phyloP scores from a whole-genome alignment of 2,329 filamentous ascomycete species.

The Penicillium sp. region DNA sequence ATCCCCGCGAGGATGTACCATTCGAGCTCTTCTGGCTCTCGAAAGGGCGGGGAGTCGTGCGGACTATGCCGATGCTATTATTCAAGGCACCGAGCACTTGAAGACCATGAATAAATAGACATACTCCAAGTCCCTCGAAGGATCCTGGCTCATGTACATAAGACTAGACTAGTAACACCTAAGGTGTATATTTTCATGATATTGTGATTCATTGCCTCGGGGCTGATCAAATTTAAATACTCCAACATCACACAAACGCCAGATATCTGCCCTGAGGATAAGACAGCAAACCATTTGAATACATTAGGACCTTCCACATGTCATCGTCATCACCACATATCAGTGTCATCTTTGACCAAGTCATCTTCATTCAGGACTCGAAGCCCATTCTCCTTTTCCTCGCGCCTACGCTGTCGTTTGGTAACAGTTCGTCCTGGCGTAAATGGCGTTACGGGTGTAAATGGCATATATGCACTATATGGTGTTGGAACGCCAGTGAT shows the following conservation, averaged over 20 bases:
- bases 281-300: not conserved
- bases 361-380: constrained; percentile 53
- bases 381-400: constrained; percentile 47
- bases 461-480: constrained; percentile 57
- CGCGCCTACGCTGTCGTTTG: constrained; percentile 48
- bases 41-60: constrained; percentile 63
- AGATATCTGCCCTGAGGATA: not conserved
- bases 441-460: constrained; percentile 54
- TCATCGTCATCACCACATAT: constrained; percentile 48
- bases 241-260: not conserved
- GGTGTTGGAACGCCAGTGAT: constrained; percentile 54
- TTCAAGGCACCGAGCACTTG: constrained; percentile 35
- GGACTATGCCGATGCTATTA: constrained; percentile 57
- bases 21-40: constrained; percentile 62
- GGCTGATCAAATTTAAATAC: not conserved
- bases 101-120: constrained; percentile 18
- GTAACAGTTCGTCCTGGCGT: constrained; percentile 52
- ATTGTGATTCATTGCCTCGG: not conserved
- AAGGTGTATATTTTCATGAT: not conserved
- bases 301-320: not conserved
- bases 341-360: constrained; percentile 49
- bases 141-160: not conserved
- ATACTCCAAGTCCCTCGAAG: not conserved
- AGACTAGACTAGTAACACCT: no score
- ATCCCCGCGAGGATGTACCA: constrained; percentile 66